These are phyloP conservation scores for Ophidiomyces ophidiicola DNA, from an alignment of 2,329 filamentous ascomycete species.

Conservation along the genomic window DNA sequence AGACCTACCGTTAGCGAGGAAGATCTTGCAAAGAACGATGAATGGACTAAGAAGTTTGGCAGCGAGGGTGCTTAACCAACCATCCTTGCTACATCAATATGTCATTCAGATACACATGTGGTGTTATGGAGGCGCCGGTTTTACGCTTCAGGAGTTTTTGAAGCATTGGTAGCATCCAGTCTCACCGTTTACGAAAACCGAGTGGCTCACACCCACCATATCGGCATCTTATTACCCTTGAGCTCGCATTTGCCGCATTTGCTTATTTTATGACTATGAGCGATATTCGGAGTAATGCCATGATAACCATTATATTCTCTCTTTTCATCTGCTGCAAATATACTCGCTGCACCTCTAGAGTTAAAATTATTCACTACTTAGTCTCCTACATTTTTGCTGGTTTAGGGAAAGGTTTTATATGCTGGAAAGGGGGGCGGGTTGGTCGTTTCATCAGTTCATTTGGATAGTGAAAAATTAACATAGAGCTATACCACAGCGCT, in stretches of 20 bases:
- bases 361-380: too few species aligned
- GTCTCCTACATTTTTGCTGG: too few species aligned
- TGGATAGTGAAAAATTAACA: too few species aligned
- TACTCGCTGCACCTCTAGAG: too few species aligned
- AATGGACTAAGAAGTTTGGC: constrained; percentile 95
- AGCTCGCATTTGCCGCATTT: too few species aligned
- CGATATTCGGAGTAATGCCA: neutral
- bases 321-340: too few species aligned
- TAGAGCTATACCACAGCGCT: too few species aligned
- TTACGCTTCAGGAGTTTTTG: neutral
- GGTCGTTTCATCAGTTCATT: too few species aligned
- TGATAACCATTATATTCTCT: neutral
- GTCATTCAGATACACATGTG: neutral
- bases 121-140: neutral
- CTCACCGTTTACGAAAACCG: too few species aligned
- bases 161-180: too few species aligned
- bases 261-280: constrained; percentile 1
- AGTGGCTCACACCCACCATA: neutral
- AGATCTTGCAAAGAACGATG: constrained; percentile 69
- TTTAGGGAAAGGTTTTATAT: too few species aligned
- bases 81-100: neutral
- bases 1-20: constrained; percentile 81
- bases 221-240: neutral
- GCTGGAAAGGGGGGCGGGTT: too few species aligned
- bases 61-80: constrained; percentile 62